Percentiles rank a stretch among this genome's conserved stretches.
Conservation (phyloP, 495 filamentous ascomycete species). For the Hypoxylon lenormandii region DNA sequence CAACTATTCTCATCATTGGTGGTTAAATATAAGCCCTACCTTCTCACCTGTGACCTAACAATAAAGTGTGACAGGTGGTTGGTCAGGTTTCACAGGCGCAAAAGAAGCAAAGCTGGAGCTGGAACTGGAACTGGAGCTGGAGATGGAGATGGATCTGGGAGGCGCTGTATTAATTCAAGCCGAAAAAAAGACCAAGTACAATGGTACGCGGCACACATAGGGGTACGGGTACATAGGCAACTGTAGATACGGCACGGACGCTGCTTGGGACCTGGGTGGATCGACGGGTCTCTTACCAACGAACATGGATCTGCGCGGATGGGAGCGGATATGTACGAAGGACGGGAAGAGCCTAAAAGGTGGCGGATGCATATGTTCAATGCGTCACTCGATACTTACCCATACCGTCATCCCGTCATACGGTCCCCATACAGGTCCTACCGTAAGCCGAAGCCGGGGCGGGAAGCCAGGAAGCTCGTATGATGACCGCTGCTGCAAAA, state of each 20-base stretch:
- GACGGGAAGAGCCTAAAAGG: conserved; percentile 50
- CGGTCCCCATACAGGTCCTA: conserved; percentile 26
- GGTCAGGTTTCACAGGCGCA: conserved; percentile 29
- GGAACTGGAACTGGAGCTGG: conserved; percentile 6
- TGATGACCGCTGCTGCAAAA: conserved; percentile 6
- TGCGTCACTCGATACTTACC: conserved; percentile 34
- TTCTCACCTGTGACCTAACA: conserved; percentile 10
- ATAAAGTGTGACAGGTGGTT: background rate
- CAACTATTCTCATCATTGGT: conserved; percentile 21
- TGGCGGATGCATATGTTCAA: conserved; percentile 46
- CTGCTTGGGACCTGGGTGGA: conserved; percentile 18
- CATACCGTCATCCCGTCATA: background rate
- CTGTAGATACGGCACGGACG: conserved; percentile 41
- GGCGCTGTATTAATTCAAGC: conserved; percentile 31
- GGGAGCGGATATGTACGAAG: conserved; percentile 51
- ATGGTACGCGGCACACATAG: conserved; percentile 1
- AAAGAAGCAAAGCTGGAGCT: conserved; percentile 4
- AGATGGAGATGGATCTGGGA: background rate
- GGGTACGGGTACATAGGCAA: conserved; percentile 18
- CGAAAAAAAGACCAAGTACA: conserved; percentile 1
- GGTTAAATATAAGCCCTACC: conserved; percentile 21
- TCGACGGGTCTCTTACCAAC: conserved; percentile 44
- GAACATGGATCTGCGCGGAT: conserved; percentile 50
- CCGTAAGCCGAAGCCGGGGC: conserved; percentile 37
- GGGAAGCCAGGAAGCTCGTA: conserved; percentile 25